Percentiles rank a stretch among this genome's conserved stretches.
Conservation (phyloP, 805 yeast species). For the Teunomyces funiuensis region DNA sequence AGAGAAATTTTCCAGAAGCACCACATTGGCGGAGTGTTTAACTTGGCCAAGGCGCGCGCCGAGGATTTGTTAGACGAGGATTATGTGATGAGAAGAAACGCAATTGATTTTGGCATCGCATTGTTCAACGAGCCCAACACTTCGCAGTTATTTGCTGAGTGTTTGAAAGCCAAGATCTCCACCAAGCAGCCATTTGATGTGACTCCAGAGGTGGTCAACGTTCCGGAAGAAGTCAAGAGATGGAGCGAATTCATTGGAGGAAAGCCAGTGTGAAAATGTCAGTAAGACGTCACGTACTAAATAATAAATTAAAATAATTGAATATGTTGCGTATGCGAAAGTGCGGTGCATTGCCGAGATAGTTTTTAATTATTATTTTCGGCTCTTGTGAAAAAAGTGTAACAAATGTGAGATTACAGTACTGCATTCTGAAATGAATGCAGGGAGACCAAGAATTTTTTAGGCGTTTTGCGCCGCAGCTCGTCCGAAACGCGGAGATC, state of each 20-base stretch:
- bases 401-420: too few species aligned
- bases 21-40: conserved; percentile 84
- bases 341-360: background rate
- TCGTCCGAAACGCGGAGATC: conserved; percentile 1
- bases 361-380: background rate
- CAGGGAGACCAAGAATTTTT: conserved; percentile 2
- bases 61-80: conserved; percentile 82
- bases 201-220: conserved; percentile 43
- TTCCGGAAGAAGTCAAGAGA: conserved; percentile 86
- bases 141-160: conserved; percentile 78
- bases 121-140: conserved; percentile 97
- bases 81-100: conserved; percentile 98
- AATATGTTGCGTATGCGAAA: too few species aligned
- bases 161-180: conserved; percentile 69
- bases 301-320: background rate
- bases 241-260: conserved; percentile 98
- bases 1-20: conserved; percentile 90
- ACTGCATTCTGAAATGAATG: too few species aligned
- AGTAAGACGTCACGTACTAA: background rate
- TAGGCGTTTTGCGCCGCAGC: background rate
- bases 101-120: conserved; percentile 96
- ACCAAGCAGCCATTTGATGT: conserved; percentile 50
- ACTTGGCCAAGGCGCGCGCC: conserved; percentile 88
- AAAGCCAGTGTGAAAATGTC: conserved; percentile 73
- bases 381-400: too few species aligned